phyloP scores from a whole-genome alignment of 148 eudicot species.

The Rhododendron mucronatum region DNA sequence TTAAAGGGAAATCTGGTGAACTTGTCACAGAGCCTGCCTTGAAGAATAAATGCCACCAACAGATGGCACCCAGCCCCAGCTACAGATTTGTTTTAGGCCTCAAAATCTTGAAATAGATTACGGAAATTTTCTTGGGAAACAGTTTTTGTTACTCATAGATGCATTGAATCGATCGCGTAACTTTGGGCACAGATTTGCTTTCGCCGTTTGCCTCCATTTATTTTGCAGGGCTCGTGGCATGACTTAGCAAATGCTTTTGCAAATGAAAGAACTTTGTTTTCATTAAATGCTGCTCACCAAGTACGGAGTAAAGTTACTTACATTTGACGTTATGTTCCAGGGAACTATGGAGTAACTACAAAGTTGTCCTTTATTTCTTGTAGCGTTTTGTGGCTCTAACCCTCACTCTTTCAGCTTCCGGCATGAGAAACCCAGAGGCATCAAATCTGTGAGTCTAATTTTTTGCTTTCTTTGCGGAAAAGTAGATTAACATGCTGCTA shows the following conservation, averaged over 20 bases:
- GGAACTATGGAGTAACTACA: neutral
- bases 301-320: constrained; percentile 34
- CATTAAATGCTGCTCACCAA: constrained; percentile 69
- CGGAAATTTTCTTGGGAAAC: neutral
- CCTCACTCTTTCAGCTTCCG: constrained; percentile 73
- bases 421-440: constrained; percentile 50
- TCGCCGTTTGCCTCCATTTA: constrained; percentile 9
- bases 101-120: neutral
- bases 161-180: neutral
- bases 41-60: neutral
- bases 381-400: constrained; percentile 90
- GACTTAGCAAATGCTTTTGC: constrained; percentile 68
- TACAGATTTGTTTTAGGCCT: neutral
- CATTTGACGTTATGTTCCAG: neutral
- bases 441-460: constrained; percentile 66
- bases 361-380: constrained; percentile 8
- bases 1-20: neutral
- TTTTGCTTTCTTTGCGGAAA: neutral
- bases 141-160: neutral
- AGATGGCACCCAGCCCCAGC: neutral
- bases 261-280: constrained; percentile 53
- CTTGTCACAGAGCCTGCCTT: neutral
- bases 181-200: neutral
- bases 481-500: neutral
- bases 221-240: constrained; percentile 85